Evolutionary conservation across 2,329 filamentous ascomycete species (phyloP).

Genomic region (Clarireedia monteithiana): DNA sequence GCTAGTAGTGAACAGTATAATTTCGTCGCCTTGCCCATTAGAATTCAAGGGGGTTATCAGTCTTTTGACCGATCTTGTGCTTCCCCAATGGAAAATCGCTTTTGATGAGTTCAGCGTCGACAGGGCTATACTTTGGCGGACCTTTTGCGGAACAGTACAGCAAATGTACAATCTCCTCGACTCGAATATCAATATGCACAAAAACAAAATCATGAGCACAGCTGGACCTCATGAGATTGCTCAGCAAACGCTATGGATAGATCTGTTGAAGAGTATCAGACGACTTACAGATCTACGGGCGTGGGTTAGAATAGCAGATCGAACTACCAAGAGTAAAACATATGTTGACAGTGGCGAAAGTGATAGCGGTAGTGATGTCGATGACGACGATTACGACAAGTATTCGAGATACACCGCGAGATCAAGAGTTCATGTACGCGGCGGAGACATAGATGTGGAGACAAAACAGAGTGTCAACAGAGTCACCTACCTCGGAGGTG

Average conservation of each 20-base stretch:
- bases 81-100: background rate
- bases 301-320: background rate
- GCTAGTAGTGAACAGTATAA: too few species aligned
- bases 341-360: background rate
- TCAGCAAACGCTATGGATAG: background rate
- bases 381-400: background rate
- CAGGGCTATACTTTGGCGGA: background rate
- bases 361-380: background rate
- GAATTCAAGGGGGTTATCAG: background rate
- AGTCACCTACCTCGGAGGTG: background rate
- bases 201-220: background rate
- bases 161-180: background rate
- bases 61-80: background rate
- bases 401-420: background rate
- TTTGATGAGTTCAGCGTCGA: background rate
- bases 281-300: background rate
- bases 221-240: background rate
- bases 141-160: background rate
- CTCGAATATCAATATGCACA: background rate
- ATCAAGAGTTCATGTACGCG: background rate
- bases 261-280: background rate
- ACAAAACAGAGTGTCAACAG: slow-evolving; percentile 4
- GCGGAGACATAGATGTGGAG: background rate
- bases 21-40: background rate
- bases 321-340: background rate